A percentile compares a stretch with the other conserved stretches of the same genome.
Evolutionary conservation across 2,329 filamentous ascomycete species (phyloP).

Genomic region (Fusarium fracticaudum): DNA sequence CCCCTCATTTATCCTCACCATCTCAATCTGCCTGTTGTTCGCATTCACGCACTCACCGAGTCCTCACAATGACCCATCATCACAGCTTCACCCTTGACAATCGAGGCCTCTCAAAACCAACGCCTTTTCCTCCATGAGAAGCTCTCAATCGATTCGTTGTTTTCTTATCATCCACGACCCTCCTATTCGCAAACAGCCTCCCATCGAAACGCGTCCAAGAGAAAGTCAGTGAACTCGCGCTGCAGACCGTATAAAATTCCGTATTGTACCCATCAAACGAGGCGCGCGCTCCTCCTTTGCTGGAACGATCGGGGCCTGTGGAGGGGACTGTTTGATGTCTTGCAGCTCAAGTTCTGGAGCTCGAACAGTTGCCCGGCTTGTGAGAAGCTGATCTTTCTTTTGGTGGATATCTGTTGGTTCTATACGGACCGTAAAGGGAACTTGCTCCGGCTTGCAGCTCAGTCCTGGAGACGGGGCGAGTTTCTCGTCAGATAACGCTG

Average conservation of each 20-base stretch:
- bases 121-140: background rate
- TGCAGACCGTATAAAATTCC: background rate
- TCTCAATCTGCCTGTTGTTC: background rate
- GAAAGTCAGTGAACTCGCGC: background rate
- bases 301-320: background rate
- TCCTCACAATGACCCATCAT: background rate
- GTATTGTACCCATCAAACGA: background rate
- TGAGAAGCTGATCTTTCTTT: background rate
- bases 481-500: background rate
- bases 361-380: background rate
- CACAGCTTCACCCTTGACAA: background rate
- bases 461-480: conserved; percentile 1
- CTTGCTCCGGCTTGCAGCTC: conserved; percentile 5
- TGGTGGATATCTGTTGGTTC: background rate
- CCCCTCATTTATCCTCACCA: background rate
- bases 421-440: background rate
- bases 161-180: background rate
- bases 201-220: background rate
- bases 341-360: background rate
- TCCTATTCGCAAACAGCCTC: background rate
- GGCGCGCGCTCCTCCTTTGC: background rate
- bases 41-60: background rate
- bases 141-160: no score
- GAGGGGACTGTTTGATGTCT: background rate
- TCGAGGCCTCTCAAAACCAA: background rate